Base-by-base conservation (phyloP, 345 rosid genomes). In the Streptanthus diversifolius region DNA sequence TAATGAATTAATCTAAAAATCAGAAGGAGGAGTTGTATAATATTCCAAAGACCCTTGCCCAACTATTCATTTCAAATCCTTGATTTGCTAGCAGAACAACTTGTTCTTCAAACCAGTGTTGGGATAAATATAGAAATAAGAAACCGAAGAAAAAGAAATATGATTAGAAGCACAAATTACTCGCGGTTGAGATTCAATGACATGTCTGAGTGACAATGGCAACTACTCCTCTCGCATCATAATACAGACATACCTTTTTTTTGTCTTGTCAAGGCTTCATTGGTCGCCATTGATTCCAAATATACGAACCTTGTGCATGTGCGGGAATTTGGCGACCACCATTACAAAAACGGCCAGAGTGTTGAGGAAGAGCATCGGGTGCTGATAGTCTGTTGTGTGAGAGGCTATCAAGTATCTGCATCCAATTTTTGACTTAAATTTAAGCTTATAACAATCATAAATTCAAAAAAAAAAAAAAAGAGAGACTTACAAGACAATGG, bases 251-350 rank as follows among this genome's bases (percentile, higher is more conserved):
- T 19, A 73, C 76, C 80, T 79, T 81, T 75, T 21, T 82, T 67
- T 69, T 63, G 66, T 74, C 18, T 45, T 81, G 39, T 80, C 56
- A 81, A 5, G 45, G 58, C 15, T 37, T 90, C 83, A 86, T 51
- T 41, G 83, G 58, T 87, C 96, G 9, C 78, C 93, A 56, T 90
- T 90, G 77, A 90, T 90, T 52, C 96, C 96, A 65, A 90, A 90
- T 58, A 90, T 88, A 17, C 96, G 93, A 75, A 90, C 93, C 82
- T 86, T 88, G 83, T 90, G 93, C 96, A 90, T 90, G 80, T 90
- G 85, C 0, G 90, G 93, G 78, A 88, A 90, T 82, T 90, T 90
- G 0, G 96, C 96, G 4, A 88, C 82, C 10, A 90, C 96, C 63
- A 88, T 85, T 12, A 90, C 83, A 21, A 85, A 63, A 15, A 88